These are phyloP conservation scores for Cucurbitaria berberidis DNA, from an alignment of 2,329 filamentous ascomycete genomes.

Conservation along the genomic window DNA sequence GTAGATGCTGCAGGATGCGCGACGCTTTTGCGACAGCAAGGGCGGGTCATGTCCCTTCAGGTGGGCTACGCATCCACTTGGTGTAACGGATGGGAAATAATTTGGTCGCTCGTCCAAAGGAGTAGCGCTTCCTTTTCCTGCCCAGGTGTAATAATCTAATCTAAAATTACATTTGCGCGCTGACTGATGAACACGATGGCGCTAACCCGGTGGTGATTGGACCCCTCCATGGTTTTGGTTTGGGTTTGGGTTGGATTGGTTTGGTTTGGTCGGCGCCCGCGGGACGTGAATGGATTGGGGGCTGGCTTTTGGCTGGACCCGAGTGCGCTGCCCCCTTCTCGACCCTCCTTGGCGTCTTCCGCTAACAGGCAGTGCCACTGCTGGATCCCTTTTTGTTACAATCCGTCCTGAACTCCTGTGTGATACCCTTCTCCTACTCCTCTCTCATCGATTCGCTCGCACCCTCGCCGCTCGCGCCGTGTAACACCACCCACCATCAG, in stretches of 20 bases:
- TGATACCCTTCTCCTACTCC: background rate
- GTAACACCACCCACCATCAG: slow-evolving; percentile 13
- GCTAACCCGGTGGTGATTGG: background rate
- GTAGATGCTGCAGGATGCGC: too few relatives aligned
- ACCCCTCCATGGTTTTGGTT: background rate
- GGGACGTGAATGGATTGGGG: background rate
- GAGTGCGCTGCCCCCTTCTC: background rate
- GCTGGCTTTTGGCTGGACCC: background rate
- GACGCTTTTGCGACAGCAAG: background rate
- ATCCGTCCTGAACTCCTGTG: background rate
- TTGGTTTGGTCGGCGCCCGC: too few relatives aligned
- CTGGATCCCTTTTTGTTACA: background rate
- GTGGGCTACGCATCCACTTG: too few relatives aligned
- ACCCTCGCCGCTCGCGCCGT: background rate
- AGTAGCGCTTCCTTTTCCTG: background rate
- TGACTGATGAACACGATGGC: background rate
- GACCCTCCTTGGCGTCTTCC: background rate
- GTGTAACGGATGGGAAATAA: too few relatives aligned
- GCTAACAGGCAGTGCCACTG: background rate
- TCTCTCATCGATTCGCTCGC: background rate
- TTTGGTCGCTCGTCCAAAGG: background rate
- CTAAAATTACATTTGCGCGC: background rate
- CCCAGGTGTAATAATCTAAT: too few relatives aligned
- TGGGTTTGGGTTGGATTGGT: too few relatives aligned
- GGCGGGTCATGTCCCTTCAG: too few relatives aligned